These are phyloP conservation scores for Sporothrix schenckii DNA, from an alignment of 2,329 filamentous ascomycete species.

Conservation along the genomic window DNA sequence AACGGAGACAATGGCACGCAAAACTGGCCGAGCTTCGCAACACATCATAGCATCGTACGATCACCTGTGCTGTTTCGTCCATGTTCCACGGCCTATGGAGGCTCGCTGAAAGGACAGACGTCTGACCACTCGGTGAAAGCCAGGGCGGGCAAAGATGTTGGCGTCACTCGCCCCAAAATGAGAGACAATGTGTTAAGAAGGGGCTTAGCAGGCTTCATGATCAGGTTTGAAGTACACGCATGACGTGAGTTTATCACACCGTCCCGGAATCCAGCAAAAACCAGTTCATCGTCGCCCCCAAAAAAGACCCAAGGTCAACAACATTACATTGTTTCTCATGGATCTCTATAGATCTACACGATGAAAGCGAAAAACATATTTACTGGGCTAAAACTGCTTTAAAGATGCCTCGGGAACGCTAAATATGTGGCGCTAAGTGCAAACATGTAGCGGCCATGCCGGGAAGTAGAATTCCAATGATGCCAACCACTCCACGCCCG, in stretches of 20 bases:
- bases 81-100: background rate
- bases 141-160: background rate
- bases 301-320: background rate
- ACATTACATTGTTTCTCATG: background rate
- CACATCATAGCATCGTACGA: background rate
- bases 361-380: background rate
- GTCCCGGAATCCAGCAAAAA: background rate
- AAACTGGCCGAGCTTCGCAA: background rate
- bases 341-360: background rate
- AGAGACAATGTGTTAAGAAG: background rate
- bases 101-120: background rate
- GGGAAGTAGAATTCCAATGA: background rate
- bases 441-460: background rate
- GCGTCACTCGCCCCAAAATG: background rate
- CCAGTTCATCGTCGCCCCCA: background rate
- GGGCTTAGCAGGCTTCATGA: background rate
- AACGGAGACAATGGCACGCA: no score
- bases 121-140: background rate
- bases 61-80: background rate
- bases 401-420: background rate
- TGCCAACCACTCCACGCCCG: background rate
- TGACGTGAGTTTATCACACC: background rate
- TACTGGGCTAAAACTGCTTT: background rate
- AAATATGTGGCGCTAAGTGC: background rate
- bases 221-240: background rate